These are phyloP conservation scores for Pseudozyma sp. DNA, from an alignment of 1,284 basidiomycete genomes.

Conservation along the genomic window DNA sequence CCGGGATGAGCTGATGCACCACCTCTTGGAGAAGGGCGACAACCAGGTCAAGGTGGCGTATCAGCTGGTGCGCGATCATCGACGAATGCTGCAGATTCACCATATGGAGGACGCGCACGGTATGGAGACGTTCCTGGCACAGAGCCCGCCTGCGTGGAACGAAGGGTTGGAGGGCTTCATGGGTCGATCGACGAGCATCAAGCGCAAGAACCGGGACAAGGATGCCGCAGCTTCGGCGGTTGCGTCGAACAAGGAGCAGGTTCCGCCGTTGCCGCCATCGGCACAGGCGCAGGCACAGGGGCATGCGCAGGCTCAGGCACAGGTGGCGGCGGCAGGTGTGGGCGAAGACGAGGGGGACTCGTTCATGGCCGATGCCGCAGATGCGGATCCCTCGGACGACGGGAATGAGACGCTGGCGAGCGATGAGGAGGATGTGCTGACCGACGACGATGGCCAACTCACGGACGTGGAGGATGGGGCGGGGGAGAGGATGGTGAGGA, in stretches of 20 bases:
- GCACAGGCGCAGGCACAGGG: constrained; percentile 13
- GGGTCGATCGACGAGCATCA: constrained; percentile 53
- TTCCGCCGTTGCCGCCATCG: constrained; percentile 23
- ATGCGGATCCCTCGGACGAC: constrained; percentile 56
- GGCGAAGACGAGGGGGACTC: constrained; percentile 34
- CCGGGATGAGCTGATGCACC: constrained; percentile 86
- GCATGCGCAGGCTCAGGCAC: background rate
- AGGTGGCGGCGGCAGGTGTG: constrained; percentile 2
- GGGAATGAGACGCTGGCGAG: constrained; percentile 52
- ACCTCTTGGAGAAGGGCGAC: constrained; percentile 83
- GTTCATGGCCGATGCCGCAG: constrained; percentile 40
- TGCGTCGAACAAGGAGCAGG: constrained; percentile 16
- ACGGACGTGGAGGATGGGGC: constrained; percentile 49
- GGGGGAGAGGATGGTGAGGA: constrained; percentile 35
- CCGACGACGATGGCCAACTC: constrained; percentile 52
- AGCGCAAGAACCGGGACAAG: constrained; percentile 35
- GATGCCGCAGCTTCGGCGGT: constrained; percentile 16
- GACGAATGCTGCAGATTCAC: constrained; percentile 80
- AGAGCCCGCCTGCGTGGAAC: constrained; percentile 72
- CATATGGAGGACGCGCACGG: constrained; percentile 62
- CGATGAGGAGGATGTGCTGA: constrained; percentile 56
- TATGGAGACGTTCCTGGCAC: constrained; percentile 72
- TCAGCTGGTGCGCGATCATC: constrained; percentile 89
- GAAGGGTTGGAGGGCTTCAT: constrained; percentile 69
- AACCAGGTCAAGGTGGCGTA: constrained; percentile 98